Evolutionary conservation across 2,329 filamentous ascomycete species (phyloP).

Genomic region (Drechmeria coniospora): DNA sequence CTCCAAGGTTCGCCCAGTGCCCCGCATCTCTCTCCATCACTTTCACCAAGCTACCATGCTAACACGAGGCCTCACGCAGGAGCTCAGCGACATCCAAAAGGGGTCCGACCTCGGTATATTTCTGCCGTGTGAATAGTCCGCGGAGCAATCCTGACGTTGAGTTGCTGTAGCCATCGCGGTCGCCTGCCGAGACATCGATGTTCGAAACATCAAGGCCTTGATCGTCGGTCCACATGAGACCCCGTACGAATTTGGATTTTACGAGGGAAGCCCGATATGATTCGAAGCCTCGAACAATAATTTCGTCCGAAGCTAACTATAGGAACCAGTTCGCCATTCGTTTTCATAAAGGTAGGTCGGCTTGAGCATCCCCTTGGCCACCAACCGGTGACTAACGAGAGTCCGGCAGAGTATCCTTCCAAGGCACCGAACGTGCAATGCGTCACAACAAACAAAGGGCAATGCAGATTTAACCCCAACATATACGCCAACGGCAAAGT

Average conservation of each 20-base stretch:
- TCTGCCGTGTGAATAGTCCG: background rate
- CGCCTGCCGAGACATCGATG: slow-evolving; percentile 73
- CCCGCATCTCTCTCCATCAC: slow-evolving; percentile 8
- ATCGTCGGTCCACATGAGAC: slow-evolving; percentile 89
- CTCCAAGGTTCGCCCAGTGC: slow-evolving; percentile 47
- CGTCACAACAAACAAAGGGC: slow-evolving; percentile 75
- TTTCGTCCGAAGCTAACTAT: no score
- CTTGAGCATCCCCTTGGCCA: background rate
- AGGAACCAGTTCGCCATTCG: slow-evolving; percentile 52
- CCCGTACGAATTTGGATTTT: slow-evolving; percentile 94
- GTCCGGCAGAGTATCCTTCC: slow-evolving; percentile 69
- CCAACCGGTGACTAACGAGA: slow-evolving; percentile 3
- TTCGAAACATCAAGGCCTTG: slow-evolving; percentile 72
- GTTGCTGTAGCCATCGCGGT: slow-evolving; percentile 57
- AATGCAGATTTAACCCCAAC: slow-evolving; percentile 89
- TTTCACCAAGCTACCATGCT: no score
- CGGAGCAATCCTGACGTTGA: slow-evolving; percentile 2
- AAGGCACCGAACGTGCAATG: slow-evolving; percentile 48
- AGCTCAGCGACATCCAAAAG: slow-evolving; percentile 73
- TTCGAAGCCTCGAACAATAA: no score
- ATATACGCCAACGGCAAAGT: slow-evolving; percentile 88
- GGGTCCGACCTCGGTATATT: slow-evolving; percentile 68
- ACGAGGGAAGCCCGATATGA: slow-evolving; percentile 51
- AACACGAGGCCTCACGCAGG: slow-evolving; percentile 31
- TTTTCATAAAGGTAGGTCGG: slow-evolving; percentile 51